Evolutionary conservation across 441 rosid genomes (phyloP), one percentile per base, ranked within the genome.

Genomic region (Gossypium trilobum): DNA sequence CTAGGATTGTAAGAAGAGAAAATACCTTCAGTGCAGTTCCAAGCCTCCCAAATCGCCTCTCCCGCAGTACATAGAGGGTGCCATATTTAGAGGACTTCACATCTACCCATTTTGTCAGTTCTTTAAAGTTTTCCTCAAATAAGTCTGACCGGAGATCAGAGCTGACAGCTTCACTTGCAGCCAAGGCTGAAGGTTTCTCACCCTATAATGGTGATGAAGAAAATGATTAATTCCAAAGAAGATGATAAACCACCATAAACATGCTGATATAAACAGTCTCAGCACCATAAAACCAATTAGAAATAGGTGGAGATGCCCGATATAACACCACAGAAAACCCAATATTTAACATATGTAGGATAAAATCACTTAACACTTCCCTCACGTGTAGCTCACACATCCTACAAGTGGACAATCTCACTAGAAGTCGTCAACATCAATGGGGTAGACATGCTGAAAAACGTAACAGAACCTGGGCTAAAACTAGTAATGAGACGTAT

Each of bases 11-110:
- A 20, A 65, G 5, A 44, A 2, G 31, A 58, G 10, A 68, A 56
- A 54, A 55, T 82, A 92, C 99, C 99, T 95, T 95, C 67, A 95
- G 80, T 0, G 98, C 96, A 9, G 91, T 86, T 74, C 99, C 98
- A 0, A 84, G 91, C 77, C 95, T 85, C 50, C 89, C 88, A 62
- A 60, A 68, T 2, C 90, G 86, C 78, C 79, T 90, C 85, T 95
- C 99, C 16, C 88, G 89, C 22, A 87, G 72, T 69, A 95, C 95
- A 57, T 77, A 72, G 73, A 95, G 91, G 75, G 82, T 85, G 16
- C 88, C 93, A 16, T 87, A 90, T 57, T 95, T 95, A 2, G 90
- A 74, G 62, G 98, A 87, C 87, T 87, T 95, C 50, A 85, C 82
- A 64, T 90, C 92, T 8, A 87, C 97, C 99, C 99, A 95, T 86